Evolutionary conservation across 2,329 filamentous ascomycete species (phyloP), one percentile per base, ranked within the genome.

Genomic region (Colletotrichum paranaense): DNA sequence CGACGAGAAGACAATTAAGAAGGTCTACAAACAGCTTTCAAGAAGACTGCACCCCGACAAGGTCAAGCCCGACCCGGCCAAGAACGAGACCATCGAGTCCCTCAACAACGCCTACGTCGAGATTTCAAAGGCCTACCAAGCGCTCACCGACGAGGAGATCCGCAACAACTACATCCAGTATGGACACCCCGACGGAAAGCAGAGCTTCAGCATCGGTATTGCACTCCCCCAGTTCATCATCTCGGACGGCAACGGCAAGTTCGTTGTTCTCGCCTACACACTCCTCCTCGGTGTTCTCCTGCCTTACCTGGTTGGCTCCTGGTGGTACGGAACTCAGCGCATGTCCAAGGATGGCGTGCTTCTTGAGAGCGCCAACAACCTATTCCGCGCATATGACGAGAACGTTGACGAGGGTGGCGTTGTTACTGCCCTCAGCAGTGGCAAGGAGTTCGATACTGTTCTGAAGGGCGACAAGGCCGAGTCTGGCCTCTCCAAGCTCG

Each of bases 281-380:
- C 84, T 93, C 42, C 89, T 98, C 52, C 91, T 99, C 64, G 97
- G 96, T 68, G 94, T 98, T 74, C 86, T 98, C 73, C 87, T 99
- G 65, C 97, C 97, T 3, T 99, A 97, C 82, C 87, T 97, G 60
- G 96, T 99, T 68, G 97, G 97, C 60, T 95, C 93, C 72, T 99
- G 97, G 97, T 99, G 97, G 97, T 99, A 99, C 81, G 97, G 97
- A 74, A 97, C 95, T 42, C 96, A 98, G 83, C 91, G 92, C 78
- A 91, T 94, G 83, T 98, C 97, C 49, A 97, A 96, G 85, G 97
- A 99, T 83, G 95, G 94, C 77, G 93, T 98, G 30, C 88, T 98
- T 68, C 93, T 98, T 81, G 94, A 97, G 81, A 98, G 94, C 83
- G 95, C 97, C 77, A 97, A 97, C 82, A 95, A 95, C 76, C 90